A percentile compares a stretch with the other conserved stretches of the same genome.
Conservation (phyloP, 176 grass and related monocot genomes). For the Chrysopogon serrulatus region DNA sequence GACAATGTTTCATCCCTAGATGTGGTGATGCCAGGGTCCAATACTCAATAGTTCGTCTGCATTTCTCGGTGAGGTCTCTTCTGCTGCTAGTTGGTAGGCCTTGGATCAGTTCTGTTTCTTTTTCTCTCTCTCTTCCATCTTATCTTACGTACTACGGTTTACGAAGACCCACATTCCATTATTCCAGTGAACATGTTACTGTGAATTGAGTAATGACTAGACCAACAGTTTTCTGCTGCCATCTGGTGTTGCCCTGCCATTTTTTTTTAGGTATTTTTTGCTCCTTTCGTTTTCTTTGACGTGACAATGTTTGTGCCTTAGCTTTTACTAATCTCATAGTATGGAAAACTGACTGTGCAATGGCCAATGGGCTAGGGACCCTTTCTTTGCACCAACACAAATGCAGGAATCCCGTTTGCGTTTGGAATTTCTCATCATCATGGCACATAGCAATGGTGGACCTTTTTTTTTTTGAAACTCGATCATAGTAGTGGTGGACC, state of each 20-base stretch:
- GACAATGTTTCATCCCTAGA: conserved; percentile 10
- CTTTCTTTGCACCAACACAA: not conserved
- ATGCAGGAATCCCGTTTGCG: not conserved
- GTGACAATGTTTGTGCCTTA: not conserved
- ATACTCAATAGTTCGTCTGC: conserved; percentile 11
- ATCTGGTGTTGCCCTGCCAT: not conserved
- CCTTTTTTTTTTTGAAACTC: too few species aligned
- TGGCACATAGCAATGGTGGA: not conserved
- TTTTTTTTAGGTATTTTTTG: not conserved
- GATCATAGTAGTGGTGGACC: too few species aligned
- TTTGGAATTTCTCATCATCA: not conserved
- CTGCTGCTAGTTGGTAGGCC: not conserved
- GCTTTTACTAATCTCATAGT: not conserved
- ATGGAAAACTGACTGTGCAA: not conserved
- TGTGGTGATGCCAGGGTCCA: conserved; percentile 9
- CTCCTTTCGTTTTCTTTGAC: not conserved
- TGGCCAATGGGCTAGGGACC: not conserved
- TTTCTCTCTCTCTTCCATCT: not conserved
- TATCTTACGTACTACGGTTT: not conserved
- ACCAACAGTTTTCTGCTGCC: not conserved
- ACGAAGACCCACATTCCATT: not conserved
- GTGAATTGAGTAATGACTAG: conserved; percentile 12
- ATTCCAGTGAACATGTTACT: conserved; percentile 7
- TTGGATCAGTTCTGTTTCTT: not conserved
- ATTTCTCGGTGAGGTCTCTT: conserved; percentile 13